Evolutionary conservation across 371 early-diverging fungal species (phyloP).

Genomic region (Mortierella sp.): DNA sequence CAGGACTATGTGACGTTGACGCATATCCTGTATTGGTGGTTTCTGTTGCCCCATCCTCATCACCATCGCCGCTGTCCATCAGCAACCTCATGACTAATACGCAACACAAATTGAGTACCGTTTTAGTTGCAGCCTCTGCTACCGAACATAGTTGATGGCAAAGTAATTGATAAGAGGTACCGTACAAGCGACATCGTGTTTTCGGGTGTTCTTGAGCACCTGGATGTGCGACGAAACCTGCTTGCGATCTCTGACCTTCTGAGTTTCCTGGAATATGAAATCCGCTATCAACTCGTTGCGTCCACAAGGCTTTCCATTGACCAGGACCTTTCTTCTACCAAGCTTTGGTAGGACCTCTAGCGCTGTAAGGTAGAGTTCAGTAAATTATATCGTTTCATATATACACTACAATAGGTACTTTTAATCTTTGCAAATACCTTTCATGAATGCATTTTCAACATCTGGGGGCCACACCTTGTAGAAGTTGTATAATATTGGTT

Average conservation of each 20-base stretch:
- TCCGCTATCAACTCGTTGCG: slow-evolving; percentile 85
- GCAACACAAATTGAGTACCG: background rate
- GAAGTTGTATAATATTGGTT: background rate
- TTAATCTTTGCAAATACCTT: slow-evolving; percentile 21
- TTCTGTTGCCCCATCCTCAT: slow-evolving; percentile 46
- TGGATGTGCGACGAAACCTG: slow-evolving; percentile 88
- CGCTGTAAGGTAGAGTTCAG: slow-evolving; percentile 45
- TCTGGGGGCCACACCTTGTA: slow-evolving; percentile 52
- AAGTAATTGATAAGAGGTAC: background rate
- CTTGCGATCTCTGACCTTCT: slow-evolving; percentile 76
- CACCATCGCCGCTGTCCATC: slow-evolving; percentile 60
- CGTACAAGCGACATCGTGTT: slow-evolving; percentile 70
- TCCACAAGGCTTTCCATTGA: slow-evolving; percentile 76
- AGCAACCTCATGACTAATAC: slow-evolving; percentile 68
- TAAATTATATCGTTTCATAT: background rate
- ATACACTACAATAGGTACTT: background rate
- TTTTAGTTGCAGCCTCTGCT: background rate
- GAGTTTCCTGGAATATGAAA: slow-evolving; percentile 76
- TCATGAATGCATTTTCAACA: slow-evolving; percentile 47
- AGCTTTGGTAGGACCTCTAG: slow-evolving; percentile 69
- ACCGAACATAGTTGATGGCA: background rate
- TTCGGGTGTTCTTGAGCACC: slow-evolving; percentile 81
- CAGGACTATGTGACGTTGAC: slow-evolving; percentile 24
- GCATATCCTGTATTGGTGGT: slow-evolving; percentile 1
- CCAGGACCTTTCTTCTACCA: slow-evolving; percentile 70